Evolutionary conservation across 2,329 filamentous ascomycete species (phyloP).

Genomic region (Verticillium alfalfae): DNA sequence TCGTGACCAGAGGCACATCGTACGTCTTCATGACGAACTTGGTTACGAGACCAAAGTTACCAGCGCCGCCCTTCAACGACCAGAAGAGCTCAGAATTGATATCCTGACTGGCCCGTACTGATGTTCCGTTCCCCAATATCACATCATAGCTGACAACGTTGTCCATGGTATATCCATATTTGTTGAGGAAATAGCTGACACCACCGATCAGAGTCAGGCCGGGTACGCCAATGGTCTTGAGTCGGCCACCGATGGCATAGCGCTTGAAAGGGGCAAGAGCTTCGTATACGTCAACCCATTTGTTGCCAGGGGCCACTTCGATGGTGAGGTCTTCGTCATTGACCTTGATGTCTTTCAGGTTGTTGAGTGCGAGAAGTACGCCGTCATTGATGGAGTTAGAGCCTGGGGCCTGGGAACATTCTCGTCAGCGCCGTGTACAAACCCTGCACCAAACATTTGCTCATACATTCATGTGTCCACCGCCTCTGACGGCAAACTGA

Average conservation of each 20-base stretch:
- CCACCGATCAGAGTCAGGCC: slow-evolving; percentile 22
- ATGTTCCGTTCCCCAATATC: slow-evolving; percentile 18
- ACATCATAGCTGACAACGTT: slow-evolving; percentile 18
- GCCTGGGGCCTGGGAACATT: slow-evolving; percentile 12
- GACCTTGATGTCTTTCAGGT: slow-evolving; percentile 9
- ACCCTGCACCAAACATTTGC: not conserved
- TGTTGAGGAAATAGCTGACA: slow-evolving; percentile 19
- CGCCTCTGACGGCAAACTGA: slow-evolving; percentile 18
- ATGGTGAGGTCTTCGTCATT: slow-evolving; percentile 6
- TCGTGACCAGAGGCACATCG: slow-evolving; percentile 18
- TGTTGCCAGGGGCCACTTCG: slow-evolving; percentile 13
- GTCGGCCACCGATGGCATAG: slow-evolving; percentile 20
- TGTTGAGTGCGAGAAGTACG: slow-evolving; percentile 14
- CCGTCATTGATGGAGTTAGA: slow-evolving; percentile 17
- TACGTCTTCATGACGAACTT: slow-evolving; percentile 16
- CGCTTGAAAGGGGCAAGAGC: slow-evolving; percentile 14
- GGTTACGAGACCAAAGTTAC: slow-evolving; percentile 19
- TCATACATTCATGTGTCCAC: slow-evolving; percentile 17
- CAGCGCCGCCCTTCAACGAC: slow-evolving; percentile 19
- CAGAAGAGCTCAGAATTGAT: slow-evolving; percentile 20
- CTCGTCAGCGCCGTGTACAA: not conserved
- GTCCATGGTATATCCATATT: slow-evolving; percentile 18
- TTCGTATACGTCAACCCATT: slow-evolving; percentile 20
- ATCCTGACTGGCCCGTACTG: slow-evolving; percentile 12
- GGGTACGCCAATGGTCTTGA: slow-evolving; percentile 19